Percentiles rank a stretch among this genome's conserved stretches.
These are phyloP conservation scores for Starmerella davenportii DNA, from an alignment of 805 yeast species.

Conservation along the genomic window DNA sequence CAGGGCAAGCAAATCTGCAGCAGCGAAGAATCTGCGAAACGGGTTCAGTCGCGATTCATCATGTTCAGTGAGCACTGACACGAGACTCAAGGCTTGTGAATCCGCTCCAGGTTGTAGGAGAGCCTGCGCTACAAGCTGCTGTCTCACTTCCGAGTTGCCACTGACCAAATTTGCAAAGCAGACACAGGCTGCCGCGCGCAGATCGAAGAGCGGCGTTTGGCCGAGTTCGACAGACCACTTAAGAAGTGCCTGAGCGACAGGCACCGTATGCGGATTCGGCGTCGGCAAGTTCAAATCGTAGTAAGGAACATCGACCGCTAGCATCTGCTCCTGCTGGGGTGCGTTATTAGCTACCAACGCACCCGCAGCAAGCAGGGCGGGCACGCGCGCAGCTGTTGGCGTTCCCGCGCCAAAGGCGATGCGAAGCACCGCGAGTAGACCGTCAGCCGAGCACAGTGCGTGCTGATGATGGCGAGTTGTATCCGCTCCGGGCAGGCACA, in stretches of 20 bases:
- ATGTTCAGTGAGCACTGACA: slow-evolving; percentile 55
- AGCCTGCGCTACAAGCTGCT: slow-evolving; percentile 31
- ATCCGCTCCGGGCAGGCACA: slow-evolving; percentile 58
- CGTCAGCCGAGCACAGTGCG: slow-evolving; percentile 39
- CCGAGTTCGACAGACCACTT: slow-evolving; percentile 69
- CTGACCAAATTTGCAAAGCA: slow-evolving; percentile 52
- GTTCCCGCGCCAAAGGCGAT: slow-evolving; percentile 48
- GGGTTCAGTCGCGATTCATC: slow-evolving; percentile 66
- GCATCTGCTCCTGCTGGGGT: slow-evolving; percentile 49
- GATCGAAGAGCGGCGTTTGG: slow-evolving; percentile 70
- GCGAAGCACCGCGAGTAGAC: slow-evolving; percentile 46
- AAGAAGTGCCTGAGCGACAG: slow-evolving; percentile 56
- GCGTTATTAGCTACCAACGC: slow-evolving; percentile 53
- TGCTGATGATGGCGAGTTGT: slow-evolving; percentile 43
- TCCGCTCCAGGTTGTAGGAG: slow-evolving; percentile 26
- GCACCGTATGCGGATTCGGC: slow-evolving; percentile 27
- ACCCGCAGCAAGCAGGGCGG: slow-evolving; percentile 57
- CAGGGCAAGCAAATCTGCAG: slow-evolving; percentile 43
- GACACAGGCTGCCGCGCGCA: slow-evolving; percentile 39
- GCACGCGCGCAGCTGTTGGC: slow-evolving; percentile 46
- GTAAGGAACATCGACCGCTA: slow-evolving; percentile 80
- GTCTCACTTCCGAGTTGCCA: slow-evolving; percentile 43
- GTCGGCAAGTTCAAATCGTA: slow-evolving; percentile 47
- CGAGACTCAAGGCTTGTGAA: slow-evolving; percentile 34
- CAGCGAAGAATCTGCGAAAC: slow-evolving; percentile 70